A percentile compares a stretch with the other conserved stretches of the same genome.
These are phyloP conservation scores for Zhuliangozyma parablackwelliae DNA, from an alignment of 1,139 yeast species.

Conservation along the genomic window DNA sequence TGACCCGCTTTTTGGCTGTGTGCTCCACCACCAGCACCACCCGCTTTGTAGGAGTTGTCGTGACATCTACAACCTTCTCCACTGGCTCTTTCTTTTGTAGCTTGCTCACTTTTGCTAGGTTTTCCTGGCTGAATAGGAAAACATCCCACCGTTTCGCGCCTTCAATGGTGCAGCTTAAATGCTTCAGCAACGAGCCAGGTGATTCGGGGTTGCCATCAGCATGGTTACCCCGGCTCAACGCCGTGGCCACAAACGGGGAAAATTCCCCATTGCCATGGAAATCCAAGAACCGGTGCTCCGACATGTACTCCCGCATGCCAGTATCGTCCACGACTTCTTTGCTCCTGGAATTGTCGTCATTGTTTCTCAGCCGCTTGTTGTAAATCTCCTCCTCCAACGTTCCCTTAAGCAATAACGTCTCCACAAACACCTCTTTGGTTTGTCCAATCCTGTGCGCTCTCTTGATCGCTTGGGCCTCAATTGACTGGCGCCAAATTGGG, in stretches of 20 bases:
- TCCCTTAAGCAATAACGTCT: conserved; percentile 55
- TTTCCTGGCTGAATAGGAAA: conserved; percentile 5
- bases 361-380: conserved; percentile 21
- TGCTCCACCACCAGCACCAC: conserved; percentile 4
- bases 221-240: conserved; percentile 4
- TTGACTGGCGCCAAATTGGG: conserved; percentile 67
- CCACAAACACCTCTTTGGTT: conserved; percentile 40
- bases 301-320: conserved; percentile 54
- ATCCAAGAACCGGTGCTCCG: conserved; percentile 44
- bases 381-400: conserved; percentile 69
- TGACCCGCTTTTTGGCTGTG: conserved; percentile 17
- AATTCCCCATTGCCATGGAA: conserved; percentile 23
- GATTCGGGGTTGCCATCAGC: conserved; percentile 12
- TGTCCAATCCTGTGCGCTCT: conserved; percentile 12
- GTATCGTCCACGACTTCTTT: conserved; percentile 49
- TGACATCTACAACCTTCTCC: conserved; percentile 12
- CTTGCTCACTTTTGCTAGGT: conserved; percentile 4
- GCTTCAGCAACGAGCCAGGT: conserved; percentile 17
- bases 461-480: conserved; percentile 37
- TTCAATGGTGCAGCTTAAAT: conserved; percentile 12
- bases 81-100: conserved; percentile 18
- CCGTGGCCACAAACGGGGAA: conserved; percentile 17
- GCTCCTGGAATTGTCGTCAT: conserved; percentile 17
- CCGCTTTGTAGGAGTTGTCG: conserved; percentile 11
- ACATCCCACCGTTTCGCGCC: conserved; percentile 4